A percentile compares a stretch with the other conserved stretches of the same genome.
phyloP scores from a whole-genome alignment of 208 protist species.

The Trypanosoma scelopori region DNA sequence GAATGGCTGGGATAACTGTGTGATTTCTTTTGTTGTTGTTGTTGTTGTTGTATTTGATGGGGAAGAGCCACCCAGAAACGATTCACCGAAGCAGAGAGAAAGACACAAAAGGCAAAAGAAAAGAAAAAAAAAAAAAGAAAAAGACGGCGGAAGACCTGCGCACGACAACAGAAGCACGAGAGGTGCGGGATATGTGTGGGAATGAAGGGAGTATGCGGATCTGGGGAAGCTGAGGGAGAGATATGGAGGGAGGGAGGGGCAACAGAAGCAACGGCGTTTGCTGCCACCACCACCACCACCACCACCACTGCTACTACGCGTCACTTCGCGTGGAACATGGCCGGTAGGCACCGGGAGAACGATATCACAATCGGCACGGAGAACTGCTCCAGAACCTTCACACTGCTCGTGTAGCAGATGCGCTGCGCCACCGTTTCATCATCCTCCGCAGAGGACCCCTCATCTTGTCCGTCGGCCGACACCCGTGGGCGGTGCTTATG shows the following conservation, averaged over 20 bases:
- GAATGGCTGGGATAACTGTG: too few species aligned
- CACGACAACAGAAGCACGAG: neutral
- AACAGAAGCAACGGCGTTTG: neutral
- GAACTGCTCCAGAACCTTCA: conserved; percentile 33
- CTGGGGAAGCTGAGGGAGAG: too few species aligned
- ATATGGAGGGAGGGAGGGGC: neutral
- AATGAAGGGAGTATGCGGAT: conserved; percentile 3
- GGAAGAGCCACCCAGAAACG: neutral
- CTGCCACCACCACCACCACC: neutral
- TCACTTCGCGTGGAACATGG: conserved; percentile 28
- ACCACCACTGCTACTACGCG: too few species aligned
- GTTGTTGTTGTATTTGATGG: too few species aligned
- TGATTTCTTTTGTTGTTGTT: too few species aligned
- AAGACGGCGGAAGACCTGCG: conserved; percentile 2
- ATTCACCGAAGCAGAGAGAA: neutral
- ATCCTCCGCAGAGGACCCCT: neutral
- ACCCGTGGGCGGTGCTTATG: conserved; percentile 2
- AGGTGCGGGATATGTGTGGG: too few species aligned
- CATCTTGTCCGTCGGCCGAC: neutral
- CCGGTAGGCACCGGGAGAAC: conserved; percentile 48
- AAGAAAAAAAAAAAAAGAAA: conserved; percentile 11
- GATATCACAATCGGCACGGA: conserved; percentile 40
- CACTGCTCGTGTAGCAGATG: conserved; percentile 48
- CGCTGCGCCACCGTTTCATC: conserved; percentile 31
- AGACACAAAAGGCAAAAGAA: neutral